Evolutionary conservation across 2,329 filamentous ascomycete species (phyloP), one percentile per base, ranked within the genome.

Genomic region (Lecanicillium sp.): DNA sequence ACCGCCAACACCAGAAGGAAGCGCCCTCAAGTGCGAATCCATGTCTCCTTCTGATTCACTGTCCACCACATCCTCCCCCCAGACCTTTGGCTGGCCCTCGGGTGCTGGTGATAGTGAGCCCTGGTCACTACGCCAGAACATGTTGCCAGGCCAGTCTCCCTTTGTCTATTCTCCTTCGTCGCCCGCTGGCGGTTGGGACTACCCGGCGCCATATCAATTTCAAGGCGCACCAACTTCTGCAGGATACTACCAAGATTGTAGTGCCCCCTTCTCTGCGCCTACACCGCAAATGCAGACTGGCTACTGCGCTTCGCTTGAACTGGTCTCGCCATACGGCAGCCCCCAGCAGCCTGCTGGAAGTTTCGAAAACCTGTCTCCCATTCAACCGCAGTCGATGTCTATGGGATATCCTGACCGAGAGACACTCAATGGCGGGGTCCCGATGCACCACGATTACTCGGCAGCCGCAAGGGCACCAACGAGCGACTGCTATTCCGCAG

Each of bases 31-130:
- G 9, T 26, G 37, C 29, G 45, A 48, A 29, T 36, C 45, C 27
- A 48, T 48, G 36, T 48, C 45, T 48, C 38, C 45, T 9, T 39
- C 29, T 11, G 38, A 48, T 10, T 40, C 30, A n/a, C 30, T 29
- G 12, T 46, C 44, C 2, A 11, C 23, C 19, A 32, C 10, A 8
- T 46, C 33, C 11, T 46, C 44, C 5, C 35, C 35, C 14, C 35
- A 32, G 15, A 32, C 14, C 24, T 39, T 40, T 40, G 27, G 26
- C 20, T 47, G 44, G 35, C 35, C 33, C 10, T 19, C n/a, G n/a
- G n/a, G 35, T 4, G 32, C 36, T n/a, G 36, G 27, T 9, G 44
- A 47, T 7, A 47, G 36, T 21, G 44, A 47, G 27, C 44, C 35
- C n/a, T 47, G 44, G 44, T 26, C 26, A 3, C 17, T 47, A 24